Base-by-base conservation (phyloP, 345 rosid species). In the Acer saccharum region DNA sequence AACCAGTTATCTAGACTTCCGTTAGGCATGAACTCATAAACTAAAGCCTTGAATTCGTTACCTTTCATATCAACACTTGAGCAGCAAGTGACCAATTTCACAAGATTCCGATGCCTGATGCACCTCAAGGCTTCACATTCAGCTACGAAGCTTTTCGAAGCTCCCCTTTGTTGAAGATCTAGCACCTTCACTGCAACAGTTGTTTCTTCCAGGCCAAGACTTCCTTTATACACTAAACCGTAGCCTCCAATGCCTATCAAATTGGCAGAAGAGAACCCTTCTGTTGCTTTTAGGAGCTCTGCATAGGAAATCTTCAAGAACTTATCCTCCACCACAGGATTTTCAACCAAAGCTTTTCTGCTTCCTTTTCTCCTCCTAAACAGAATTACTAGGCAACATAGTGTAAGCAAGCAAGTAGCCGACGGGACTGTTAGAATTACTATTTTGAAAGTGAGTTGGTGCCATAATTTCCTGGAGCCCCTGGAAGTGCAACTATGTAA, bases 141-240 rank as follows among this genome's bases (percentile, higher is more conserved):
- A n/a, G 71, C 64, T 18, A 48, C 11, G 35, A 75, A 65, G 14
- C 78, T 75, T 13, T 75, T 65, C 2, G 48, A 65, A 32, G 78
- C 78, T 52, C 78, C 78, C 14, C 48, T 32, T 27, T 52, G 78
- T 46, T 65, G 63, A 50, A 75, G 29, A 66, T 52, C 46, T 7
- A 75, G 71, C 20, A 75, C 81, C 76, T 83, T 83, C 72, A 77
- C 78, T 7, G 83, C 85, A 21, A 79, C 66, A 1, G 20, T 10
- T 17, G 23, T 27, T 44, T 71, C 70, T 9, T 43, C 65, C 1
- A 43, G 35, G 16, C 17, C 74, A 2, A 84, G 81, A 29, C 65
- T 76, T 41, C 86, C 82, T 73, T 76, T 86, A 44, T 79, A 83
- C 18, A 86, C 86, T 1, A 77, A 78, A 32, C 86, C 86, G 7